phyloP scores from a whole-genome alignment of 1,284 basidiomycete genomes.

The Flammula alnicola region DNA sequence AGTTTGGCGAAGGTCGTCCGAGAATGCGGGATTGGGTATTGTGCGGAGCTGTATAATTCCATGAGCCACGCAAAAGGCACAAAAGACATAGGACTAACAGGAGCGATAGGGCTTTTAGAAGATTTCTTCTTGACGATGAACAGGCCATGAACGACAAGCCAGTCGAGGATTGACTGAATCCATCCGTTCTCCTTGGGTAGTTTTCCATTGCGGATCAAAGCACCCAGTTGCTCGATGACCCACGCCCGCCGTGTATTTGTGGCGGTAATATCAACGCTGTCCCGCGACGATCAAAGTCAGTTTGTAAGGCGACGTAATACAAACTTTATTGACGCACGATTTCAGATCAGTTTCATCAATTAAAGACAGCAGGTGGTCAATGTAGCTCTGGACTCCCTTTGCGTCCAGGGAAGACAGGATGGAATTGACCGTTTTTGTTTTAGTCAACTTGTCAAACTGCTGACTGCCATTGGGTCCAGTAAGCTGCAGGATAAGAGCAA shows the following conservation, averaged over 20 bases:
- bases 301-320: not conserved
- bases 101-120: conserved; percentile 63
- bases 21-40: conserved; percentile 71
- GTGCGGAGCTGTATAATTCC: conserved; percentile 55
- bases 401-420: conserved; percentile 80
- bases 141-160: conserved; percentile 84
- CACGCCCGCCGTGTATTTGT: conserved; percentile 69
- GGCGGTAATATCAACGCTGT: conserved; percentile 51
- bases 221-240: conserved; percentile 87
- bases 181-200: conserved; percentile 85
- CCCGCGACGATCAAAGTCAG: not conserved
- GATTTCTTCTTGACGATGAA: conserved; percentile 79
- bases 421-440: conserved; percentile 91
- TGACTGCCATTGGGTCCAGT: conserved; percentile 86
- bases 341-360: conserved; percentile 54
- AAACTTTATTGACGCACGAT: conserved; percentile 37
- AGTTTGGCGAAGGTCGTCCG: conserved; percentile 67
- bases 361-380: conserved; percentile 71
- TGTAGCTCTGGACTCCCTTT: conserved; percentile 80
- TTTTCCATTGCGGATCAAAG: conserved; percentile 79
- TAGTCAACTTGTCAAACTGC: conserved; percentile 92
- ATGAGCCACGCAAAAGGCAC: not conserved
- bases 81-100: conserved; percentile 52
- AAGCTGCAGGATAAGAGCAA: conserved; percentile 85
- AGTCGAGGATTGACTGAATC: conserved; percentile 78